Percentiles rank a stretch among this genome's conserved stretches.
phyloP scores from a whole-genome alignment of 208 protist genomes.

The Leishmania major region DNA sequence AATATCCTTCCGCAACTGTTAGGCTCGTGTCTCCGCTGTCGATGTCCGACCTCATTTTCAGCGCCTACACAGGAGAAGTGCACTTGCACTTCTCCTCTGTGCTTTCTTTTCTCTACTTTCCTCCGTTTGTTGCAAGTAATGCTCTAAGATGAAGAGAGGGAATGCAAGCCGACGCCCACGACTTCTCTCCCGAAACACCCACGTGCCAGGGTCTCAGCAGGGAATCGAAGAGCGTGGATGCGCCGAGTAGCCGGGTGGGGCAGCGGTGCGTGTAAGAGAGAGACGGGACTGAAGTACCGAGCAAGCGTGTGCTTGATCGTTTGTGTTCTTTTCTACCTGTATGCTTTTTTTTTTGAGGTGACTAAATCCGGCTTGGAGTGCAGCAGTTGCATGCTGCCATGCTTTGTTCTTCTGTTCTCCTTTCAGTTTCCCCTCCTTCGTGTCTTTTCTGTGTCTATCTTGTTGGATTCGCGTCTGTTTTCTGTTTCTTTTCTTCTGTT shows the following conservation, averaged over 20 bases:
- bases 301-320: neutral
- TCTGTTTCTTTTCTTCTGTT: neutral
- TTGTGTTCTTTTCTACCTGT: neutral
- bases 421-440: neutral
- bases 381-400: neutral
- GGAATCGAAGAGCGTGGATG: neutral
- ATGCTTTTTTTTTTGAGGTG: neutral
- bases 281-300: neutral
- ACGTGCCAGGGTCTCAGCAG: neutral
- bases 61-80: neutral
- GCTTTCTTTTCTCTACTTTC: slow-evolving; percentile 19
- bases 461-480: neutral
- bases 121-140: neutral
- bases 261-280: neutral
- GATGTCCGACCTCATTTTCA: neutral
- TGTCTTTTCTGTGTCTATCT: neutral
- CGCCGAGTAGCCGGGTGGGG: neutral
- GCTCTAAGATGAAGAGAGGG: neutral
- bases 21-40: neutral
- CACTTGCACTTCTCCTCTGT: neutral
- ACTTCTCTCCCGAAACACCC: neutral
- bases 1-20: neutral
- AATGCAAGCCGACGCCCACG: neutral
- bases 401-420: neutral
- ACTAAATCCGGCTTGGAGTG: neutral